Evolutionary conservation across 306 rosid genomes (phyloP).

Genomic region (Cicer chorassanicum): DNA sequence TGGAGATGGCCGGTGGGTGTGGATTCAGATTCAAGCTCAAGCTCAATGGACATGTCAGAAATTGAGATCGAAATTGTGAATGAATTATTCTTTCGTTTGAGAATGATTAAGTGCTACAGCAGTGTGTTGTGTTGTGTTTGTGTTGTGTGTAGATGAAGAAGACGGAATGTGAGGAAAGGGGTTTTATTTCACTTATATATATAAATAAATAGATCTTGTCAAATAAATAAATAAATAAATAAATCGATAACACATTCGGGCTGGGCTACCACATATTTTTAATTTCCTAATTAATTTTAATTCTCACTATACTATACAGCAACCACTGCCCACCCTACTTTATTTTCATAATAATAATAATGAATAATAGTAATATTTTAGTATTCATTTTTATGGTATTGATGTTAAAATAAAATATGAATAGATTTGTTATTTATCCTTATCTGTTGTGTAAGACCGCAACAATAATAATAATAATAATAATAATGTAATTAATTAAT

Average conservation of each 20-base stretch:
- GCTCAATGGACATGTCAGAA: conserved; percentile 48
- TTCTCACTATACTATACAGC: conserved; percentile 13
- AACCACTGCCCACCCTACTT: not conserved
- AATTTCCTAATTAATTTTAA: not conserved
- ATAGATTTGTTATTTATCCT: not conserved
- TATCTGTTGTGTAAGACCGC: not conserved
- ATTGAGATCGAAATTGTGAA: not conserved
- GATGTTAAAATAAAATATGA: not conserved
- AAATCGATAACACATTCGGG: not conserved
- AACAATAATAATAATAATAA: too few relatives aligned
- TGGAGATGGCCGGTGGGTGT: conserved; percentile 43
- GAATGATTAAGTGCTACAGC: not conserved
- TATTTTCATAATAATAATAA: too few relatives aligned
- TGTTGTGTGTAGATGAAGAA: not conserved
- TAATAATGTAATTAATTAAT: too few relatives aligned
- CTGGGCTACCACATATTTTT: not conserved
- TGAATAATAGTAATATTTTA: too few relatives aligned
- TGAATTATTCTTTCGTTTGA: not conserved
- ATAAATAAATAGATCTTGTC: too few relatives aligned
- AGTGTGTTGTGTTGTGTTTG: not conserved
- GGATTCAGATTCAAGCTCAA: conserved; percentile 51
- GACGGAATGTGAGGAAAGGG: not conserved
- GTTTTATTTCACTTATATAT: too few relatives aligned
- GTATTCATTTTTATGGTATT: not conserved
- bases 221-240: too few relatives aligned